Evolutionary conservation across 169 alveolate genomes (phyloP).

Genomic region (Theileria orientalis): DNA sequence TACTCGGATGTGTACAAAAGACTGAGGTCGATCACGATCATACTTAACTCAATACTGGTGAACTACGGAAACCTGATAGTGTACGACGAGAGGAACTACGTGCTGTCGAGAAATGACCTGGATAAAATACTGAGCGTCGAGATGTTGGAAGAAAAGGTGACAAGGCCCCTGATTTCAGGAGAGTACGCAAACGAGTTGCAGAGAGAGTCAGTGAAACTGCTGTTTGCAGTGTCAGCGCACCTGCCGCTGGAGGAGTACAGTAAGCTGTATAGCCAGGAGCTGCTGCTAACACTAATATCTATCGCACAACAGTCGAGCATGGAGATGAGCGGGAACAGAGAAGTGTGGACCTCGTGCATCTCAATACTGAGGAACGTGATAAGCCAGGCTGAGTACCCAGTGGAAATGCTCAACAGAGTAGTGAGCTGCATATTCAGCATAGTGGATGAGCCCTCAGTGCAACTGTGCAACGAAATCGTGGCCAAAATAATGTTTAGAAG

Average conservation of each 20-base stretch:
- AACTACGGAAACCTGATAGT: slow-evolving; percentile 6
- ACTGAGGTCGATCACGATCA: slow-evolving; percentile 23
- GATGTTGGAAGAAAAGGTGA: slow-evolving; percentile 13
- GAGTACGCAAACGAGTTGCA: slow-evolving; percentile 17
- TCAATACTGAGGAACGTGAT: slow-evolving; percentile 33
- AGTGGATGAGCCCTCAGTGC: slow-evolving; percentile 22
- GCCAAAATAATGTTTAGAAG: slow-evolving; percentile 22
- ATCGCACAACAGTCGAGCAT: slow-evolving; percentile 24
- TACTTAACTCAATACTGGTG: slow-evolving; percentile 36
- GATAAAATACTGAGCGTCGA: slow-evolving; percentile 15
- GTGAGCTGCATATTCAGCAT: slow-evolving; percentile 8
- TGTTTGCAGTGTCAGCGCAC: slow-evolving; percentile 17
- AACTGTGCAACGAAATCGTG: slow-evolving; percentile 38
- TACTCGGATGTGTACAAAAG: slow-evolving; percentile 5
- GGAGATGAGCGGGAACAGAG: slow-evolving; percentile 3
- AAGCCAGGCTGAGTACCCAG: background rate
- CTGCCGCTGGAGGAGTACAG: slow-evolving; percentile 20
- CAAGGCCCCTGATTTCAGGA: slow-evolving; percentile 23
- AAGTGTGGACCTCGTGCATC: slow-evolving; percentile 37
- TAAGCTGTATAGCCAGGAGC: slow-evolving; percentile 2
- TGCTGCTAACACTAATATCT: slow-evolving; percentile 15
- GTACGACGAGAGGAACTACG: slow-evolving; percentile 6
- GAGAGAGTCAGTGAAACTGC: slow-evolving; percentile 27
- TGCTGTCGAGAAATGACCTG: slow-evolving; percentile 19
- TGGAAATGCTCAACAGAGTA: background rate